Base-by-base conservation (phyloP, 805 yeast species). In the Candida ovalis region DNA sequence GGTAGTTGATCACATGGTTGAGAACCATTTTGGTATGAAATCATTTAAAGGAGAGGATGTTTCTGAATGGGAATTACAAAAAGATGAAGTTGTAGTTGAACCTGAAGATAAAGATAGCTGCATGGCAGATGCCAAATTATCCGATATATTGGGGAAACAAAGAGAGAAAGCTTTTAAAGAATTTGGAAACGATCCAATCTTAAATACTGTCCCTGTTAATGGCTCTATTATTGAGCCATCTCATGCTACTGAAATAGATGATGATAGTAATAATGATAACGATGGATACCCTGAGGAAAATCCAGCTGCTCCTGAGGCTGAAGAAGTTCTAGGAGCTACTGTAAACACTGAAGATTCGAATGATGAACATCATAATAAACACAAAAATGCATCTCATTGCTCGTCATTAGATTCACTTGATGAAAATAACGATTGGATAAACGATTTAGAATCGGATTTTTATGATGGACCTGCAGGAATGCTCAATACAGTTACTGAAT, bases 1-100 rank as follows among this genome's bases (percentile, higher is more conserved):
- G 1, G 96, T 89, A 0, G 74, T 92, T n/a, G 85, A 84, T 40
- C 96, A 92, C 64, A 59, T 91, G 55, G 87, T 86, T 1, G 72
- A 77, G 15, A 77, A 79, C 46, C 94, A 87, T 68, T 87, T 87
- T 63, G 57, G 63, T 1, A 44, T 41, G 9, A 40, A 44, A 24
- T 51, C 60, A 3, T 48, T 53, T 22, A 52, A 51, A 13, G 66
- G 59, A 4, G 60, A 60, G 27, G 68, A 63, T 45, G 21, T 50
- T 3, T 35, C 46, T 7, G 52, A 52, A 12, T 61, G 57, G 51
- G 55, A 53, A 28, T 48, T 61, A 49, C 1, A 21, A 19, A 30
- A 21, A 3, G 45, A 45, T 8, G 46, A 48, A 3, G 46, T 30
- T 4, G 52, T 44, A 12, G 30, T 21, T 37, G 46, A 45, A 32